Base-by-base conservation (phyloP, 164 flowering plant genomes). In the Liriodendron chinense region DNA sequence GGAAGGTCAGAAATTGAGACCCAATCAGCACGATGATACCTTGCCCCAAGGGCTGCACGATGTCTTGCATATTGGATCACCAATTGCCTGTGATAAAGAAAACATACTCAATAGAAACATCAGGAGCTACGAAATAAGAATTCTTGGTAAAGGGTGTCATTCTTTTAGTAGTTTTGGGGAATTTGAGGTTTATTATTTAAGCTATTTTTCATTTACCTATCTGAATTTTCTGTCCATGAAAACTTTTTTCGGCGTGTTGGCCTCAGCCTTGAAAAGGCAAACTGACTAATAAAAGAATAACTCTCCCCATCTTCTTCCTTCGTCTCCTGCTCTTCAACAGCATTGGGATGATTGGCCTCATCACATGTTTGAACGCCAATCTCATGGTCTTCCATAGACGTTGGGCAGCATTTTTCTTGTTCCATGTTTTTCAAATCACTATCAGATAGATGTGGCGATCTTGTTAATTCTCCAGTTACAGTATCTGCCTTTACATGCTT, bases 11-110 rank as follows among this genome's bases (percentile, higher is more conserved):
- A 73, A 83, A 96, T 74, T 26, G 87, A 82, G 69, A 74, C 71
- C 99, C 99, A 96, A 75, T 88, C 88, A 26, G 77, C 77, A 50
- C 97, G 91, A 75, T 87, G 80, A 78, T 78, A 83, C 70, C 80
- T 86, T 69, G 92, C 83, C 69, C 99, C 99, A 73, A 84, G 96
- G 69, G 82, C 81, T 47, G 91, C 95, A 74, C 96, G 96, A 76
- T 87, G 75, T 82, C 89, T 88, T 49, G 82, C 95, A 88, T 92
- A 96, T 78, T 85, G 90, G 66, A 89, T 90, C 69, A 96, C 82
- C 87, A 96, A 78, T 78, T 88, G 83, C 83, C 92, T 89, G 85
- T 50, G 21, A 75, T 59, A 53, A 77, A 62, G 62, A 64, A 34
- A n/a, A 59, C 64, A 26, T 75, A 34, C 43, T 4, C 43, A 18